phyloP scores from a whole-genome alignment of 257 asterid genomes.

The Anisodus acutangulus region DNA sequence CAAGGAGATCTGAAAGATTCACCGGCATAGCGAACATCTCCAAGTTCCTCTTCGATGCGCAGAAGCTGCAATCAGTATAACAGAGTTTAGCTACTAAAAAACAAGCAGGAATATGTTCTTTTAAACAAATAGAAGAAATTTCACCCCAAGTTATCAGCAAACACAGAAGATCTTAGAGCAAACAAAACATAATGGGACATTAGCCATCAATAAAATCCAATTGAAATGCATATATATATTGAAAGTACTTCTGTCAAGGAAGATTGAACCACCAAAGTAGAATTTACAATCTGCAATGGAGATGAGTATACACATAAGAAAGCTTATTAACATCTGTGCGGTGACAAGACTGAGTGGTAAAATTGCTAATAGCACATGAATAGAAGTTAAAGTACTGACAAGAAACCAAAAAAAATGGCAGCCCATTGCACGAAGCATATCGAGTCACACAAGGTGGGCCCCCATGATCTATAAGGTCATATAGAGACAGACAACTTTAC shows the following conservation, averaged over 20 bases:
- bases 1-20: constrained; percentile 87
- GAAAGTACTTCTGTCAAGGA: background rate
- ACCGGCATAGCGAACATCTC: constrained; percentile 93
- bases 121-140: background rate
- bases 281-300: background rate
- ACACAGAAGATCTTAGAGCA: background rate
- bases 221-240: background rate
- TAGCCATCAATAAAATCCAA: background rate
- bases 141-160: background rate
- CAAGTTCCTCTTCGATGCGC: constrained; percentile 96
- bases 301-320: background rate
- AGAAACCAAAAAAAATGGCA: too few relatives aligned
- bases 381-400: background rate
- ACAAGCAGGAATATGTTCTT: background rate
- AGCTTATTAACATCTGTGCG: background rate
- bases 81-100: constrained; percentile 13
- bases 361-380: background rate
- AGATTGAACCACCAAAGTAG: background rate
- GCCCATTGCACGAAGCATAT: too few relatives aligned
- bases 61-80: constrained; percentile 62
- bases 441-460: too few relatives aligned
- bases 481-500: too few relatives aligned
- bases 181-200: background rate
- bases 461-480: too few relatives aligned
- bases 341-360: background rate